Percentiles rank a stretch among this genome's conserved stretches.
phyloP scores from a whole-genome alignment of 139 green algal species.

The Mesostigma viride region DNA sequence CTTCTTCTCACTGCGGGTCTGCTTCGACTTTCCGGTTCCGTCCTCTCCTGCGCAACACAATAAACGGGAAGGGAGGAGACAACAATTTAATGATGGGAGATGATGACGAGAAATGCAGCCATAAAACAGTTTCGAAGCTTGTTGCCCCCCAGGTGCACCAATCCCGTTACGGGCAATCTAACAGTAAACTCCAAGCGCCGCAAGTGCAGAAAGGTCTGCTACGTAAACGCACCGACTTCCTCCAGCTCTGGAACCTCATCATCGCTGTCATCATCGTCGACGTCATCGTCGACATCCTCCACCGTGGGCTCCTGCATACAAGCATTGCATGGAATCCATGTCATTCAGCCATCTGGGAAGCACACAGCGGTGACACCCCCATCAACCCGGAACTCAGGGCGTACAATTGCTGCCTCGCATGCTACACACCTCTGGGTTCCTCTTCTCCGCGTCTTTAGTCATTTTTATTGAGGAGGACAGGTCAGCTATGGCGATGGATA shows the following conservation, averaged over 20 bases:
- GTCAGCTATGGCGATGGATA: too few relatives aligned
- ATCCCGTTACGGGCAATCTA: not conserved
- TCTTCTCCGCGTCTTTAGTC: too few relatives aligned
- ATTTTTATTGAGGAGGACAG: too few relatives aligned
- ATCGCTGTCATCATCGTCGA: slow-evolving; percentile 4
- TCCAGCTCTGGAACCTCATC: slow-evolving; percentile 10
- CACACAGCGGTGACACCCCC: too few relatives aligned
- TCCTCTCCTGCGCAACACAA: not conserved
- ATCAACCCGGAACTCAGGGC: too few relatives aligned
- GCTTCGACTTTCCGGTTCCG: slow-evolving; percentile 55
- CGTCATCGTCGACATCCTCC: not conserved
- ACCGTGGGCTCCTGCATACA: not conserved
- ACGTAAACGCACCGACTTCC: not conserved
- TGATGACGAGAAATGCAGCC: not conserved
- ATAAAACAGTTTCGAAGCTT: not conserved
- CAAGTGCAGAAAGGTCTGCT: not conserved
- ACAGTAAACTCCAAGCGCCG: not conserved
- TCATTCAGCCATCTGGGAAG: too few relatives aligned
- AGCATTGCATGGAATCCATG: too few relatives aligned
- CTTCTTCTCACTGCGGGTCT: slow-evolving; percentile 97
- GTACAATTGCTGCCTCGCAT: too few relatives aligned
- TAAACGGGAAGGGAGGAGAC: not conserved
- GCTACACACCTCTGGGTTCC: too few relatives aligned
- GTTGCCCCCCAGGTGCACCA: not conserved
- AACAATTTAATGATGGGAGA: not conserved